These are phyloP conservation scores for Pseudocercospora musae DNA, from an alignment of 2,329 filamentous ascomycete species.

Conservation along the genomic window DNA sequence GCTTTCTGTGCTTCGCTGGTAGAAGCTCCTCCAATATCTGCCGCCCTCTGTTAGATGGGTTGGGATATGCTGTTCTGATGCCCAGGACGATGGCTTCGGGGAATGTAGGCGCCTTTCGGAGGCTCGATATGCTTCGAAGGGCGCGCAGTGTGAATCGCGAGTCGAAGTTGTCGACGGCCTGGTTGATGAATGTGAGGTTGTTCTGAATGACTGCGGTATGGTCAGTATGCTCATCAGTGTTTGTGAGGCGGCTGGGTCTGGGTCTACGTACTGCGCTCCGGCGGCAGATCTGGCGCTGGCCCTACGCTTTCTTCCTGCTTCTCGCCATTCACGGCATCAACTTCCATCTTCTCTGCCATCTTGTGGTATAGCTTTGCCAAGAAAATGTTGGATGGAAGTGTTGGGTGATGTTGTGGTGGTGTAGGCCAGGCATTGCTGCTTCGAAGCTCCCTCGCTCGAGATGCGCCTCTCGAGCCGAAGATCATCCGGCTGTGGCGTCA, in stretches of 20 bases:
- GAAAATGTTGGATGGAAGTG: slow-evolving; percentile 9
- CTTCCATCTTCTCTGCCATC: slow-evolving; percentile 52
- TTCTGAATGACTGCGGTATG: slow-evolving; percentile 75
- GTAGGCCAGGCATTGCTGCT: slow-evolving; percentile 12
- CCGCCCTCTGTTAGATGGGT: slow-evolving; percentile 29
- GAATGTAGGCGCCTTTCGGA: slow-evolving; percentile 70
- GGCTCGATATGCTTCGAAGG: slow-evolving; percentile 88
- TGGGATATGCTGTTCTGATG: slow-evolving; percentile 36
- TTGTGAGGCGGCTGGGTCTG: slow-evolving; percentile 19
- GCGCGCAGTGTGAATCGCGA: slow-evolving; percentile 91
- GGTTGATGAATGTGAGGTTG: slow-evolving; percentile 88
- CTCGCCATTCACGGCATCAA: slow-evolving; percentile 37
- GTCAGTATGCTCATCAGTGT: slow-evolving; percentile 17
- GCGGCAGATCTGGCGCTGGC: slow-evolving; percentile 32
- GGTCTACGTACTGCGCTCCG: slow-evolving; percentile 33
- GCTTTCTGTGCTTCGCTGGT: slow-evolving; percentile 23
- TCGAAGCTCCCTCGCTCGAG: slow-evolving; percentile 1
- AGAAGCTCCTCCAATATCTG: slow-evolving; percentile 34
- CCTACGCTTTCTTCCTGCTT: slow-evolving; percentile 43
- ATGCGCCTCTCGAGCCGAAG: not conserved
- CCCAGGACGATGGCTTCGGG: slow-evolving; percentile 32
- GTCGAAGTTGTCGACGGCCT: slow-evolving; percentile 89
- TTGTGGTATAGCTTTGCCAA: slow-evolving; percentile 9
- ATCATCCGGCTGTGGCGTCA: not conserved
- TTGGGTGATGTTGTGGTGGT: slow-evolving; percentile 10